These are phyloP conservation scores for Tulasnella sp. DNA, from an alignment of 768 basidiomycete genomes.

Conservation along the genomic window DNA sequence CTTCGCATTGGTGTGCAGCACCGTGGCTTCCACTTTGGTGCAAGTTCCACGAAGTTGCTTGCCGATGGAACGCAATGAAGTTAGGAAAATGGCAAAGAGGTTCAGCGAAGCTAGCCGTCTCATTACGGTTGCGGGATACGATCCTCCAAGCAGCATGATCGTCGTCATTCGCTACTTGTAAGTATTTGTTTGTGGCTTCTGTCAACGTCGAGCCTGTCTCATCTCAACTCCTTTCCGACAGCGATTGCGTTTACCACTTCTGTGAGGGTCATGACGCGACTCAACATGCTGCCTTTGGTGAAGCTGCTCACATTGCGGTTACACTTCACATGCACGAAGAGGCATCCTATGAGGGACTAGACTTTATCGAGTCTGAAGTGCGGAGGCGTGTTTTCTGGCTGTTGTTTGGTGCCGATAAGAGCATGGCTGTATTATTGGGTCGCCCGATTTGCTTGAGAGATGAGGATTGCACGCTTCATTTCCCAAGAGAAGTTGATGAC, in stretches of 20 bases:
- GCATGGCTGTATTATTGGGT: conserved; percentile 73
- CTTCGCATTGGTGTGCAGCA: conserved; percentile 81
- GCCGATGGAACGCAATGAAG: conserved; percentile 67
- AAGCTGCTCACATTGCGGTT: conserved; percentile 72
- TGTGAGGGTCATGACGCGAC: conserved; percentile 80
- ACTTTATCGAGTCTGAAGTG: conserved; percentile 79
- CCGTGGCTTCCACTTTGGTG: conserved; percentile 73
- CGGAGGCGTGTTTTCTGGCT: conserved; percentile 82
- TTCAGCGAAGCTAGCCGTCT: conserved; percentile 75
- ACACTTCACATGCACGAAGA: conserved; percentile 80
- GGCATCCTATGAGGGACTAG: conserved; percentile 63
- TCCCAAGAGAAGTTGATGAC: conserved; percentile 78
- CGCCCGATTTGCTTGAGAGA: conserved; percentile 76
- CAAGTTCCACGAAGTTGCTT: conserved; percentile 82
- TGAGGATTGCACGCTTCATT: conserved; percentile 82
- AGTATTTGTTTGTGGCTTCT: conserved; percentile 23
- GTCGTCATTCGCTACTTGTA: conserved; percentile 84
- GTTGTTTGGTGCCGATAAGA: conserved; percentile 83
- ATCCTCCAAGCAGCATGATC: conserved; percentile 71
- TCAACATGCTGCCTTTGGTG: conserved; percentile 76
- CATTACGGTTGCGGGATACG: conserved; percentile 66
- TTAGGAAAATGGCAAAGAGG: conserved; percentile 68
- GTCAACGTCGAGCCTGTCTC: neutral
- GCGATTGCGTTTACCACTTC: conserved; percentile 77
- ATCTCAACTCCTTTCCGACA: conserved; percentile 22